Conservation (phyloP, 2,329 filamentous ascomycete genomes). For the Lachnellula willkommii region DNA sequence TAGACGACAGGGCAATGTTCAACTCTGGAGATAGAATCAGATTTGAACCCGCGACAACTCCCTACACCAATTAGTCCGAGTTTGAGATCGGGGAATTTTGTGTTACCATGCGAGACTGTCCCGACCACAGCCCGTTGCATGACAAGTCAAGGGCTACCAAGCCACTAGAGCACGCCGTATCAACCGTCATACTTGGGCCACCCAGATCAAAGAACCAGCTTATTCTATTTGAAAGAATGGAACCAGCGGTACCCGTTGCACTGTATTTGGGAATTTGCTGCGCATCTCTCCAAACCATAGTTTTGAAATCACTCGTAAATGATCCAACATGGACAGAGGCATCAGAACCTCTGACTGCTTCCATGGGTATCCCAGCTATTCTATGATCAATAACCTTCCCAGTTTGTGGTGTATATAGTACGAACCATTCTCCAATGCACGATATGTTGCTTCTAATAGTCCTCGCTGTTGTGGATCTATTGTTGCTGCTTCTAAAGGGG, state of each 20-base stretch:
- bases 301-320: not conserved
- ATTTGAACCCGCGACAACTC: not conserved
- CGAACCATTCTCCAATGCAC: slow-evolving; percentile 2
- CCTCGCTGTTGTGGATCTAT: slow-evolving; percentile 11
- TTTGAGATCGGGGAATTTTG: not conserved
- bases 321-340: not conserved
- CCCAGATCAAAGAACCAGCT: slow-evolving; percentile 43
- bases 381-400: too few species aligned
- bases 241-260: slow-evolving; percentile 26
- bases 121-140: slow-evolving; percentile 34
- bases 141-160: slow-evolving; percentile 30
- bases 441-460: not conserved
- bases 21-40: not conserved
- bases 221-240: slow-evolving; percentile 48
- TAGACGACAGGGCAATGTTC: not conserved
- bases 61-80: not conserved
- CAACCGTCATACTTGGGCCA: slow-evolving; percentile 38
- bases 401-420: not conserved
- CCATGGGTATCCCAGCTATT: slow-evolving; percentile 2
- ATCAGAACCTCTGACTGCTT: not conserved
- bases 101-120: not conserved
- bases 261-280: not conserved
- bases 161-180: slow-evolving; percentile 42
- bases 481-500: slow-evolving; percentile 29
- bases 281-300: not conserved